Conservation (phyloP, 306 rosid species). For the Cicer judaicum region DNA sequence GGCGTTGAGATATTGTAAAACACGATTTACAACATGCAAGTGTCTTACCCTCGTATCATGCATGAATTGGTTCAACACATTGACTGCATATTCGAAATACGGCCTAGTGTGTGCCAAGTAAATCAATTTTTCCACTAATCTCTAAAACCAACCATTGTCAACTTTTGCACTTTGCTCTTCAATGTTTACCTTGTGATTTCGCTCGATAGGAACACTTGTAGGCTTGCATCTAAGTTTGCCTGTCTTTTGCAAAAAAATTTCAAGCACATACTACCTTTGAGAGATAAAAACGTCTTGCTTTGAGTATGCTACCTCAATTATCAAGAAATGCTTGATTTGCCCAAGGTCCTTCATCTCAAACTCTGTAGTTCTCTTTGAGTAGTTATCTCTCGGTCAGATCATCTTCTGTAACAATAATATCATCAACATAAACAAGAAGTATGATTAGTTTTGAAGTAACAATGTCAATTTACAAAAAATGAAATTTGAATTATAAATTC, state of each 20-base stretch:
- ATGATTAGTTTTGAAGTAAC: too few relatives aligned
- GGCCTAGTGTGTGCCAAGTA: background rate
- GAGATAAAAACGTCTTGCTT: background rate
- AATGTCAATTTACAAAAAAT: too few relatives aligned
- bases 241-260: background rate
- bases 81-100: background rate
- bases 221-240: background rate
- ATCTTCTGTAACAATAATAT: background rate
- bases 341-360: background rate
- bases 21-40: background rate
- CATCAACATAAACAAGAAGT: too few relatives aligned
- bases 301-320: background rate
- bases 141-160: background rate
- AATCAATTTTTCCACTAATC: background rate
- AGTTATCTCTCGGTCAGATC: too few relatives aligned
- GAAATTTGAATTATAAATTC: too few relatives aligned
- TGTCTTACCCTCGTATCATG: background rate
- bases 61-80: background rate
- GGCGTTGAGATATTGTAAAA: background rate
- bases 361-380: background rate
- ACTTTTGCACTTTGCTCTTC: background rate
- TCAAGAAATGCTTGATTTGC: background rate
- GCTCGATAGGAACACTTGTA: background rate
- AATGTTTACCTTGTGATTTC: background rate
- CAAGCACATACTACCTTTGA: background rate